Evolutionary conservation across 371 early-diverging fungal genomes (phyloP), one percentile per base, ranked within the genome.

Genomic region (Paramicrosporidium saccamoebae): DNA sequence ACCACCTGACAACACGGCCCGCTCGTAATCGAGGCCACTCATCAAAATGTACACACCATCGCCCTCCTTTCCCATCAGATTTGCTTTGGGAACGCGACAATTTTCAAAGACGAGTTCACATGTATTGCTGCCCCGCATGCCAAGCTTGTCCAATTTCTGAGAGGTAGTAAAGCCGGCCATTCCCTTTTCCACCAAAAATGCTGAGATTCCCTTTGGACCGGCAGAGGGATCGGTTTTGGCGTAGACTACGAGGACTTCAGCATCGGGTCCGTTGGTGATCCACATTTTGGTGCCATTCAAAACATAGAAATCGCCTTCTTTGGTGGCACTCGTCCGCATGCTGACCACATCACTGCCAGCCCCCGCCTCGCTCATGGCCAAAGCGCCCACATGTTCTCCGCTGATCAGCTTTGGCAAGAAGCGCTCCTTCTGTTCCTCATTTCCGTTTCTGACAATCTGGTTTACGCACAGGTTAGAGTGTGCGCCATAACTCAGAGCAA

Each of bases 241-340:
- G 40, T 86, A 90, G 4, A 86, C 82, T 4, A 90, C 71, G 27
- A 86, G 39, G 1, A 63, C 63, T 38, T 86, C 61, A 7, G 84
- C 82, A 43, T 79, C 81, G 8, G 81, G 81, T 2, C 86, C 86
- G 47, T 90, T 90, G 18, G 92, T 90, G 39, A 90, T 90, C 92
- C 92, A 90, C 47, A 79, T 60, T 48, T 84, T 82, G 36, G 61
- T 72, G 1, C 74, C 74, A 28, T 71, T 75, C 24, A 73, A 32
- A 3, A 74, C 40, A 36, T 75, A 84, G 9, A 35, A 37, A 35
- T 61, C 62, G 15, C 75, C 81, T 39, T 64, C 63, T 44, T 58
- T 61, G 5, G 68, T 73, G 0, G 92, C 92, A 3, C 48, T 42
- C 19, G 75, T 37, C 35, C 53, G 55, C 92, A 90, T 90, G 18